phyloP scores from a whole-genome alignment of 371 early-diverging fungal species.

The Syncephalastrum racemosum region DNA sequence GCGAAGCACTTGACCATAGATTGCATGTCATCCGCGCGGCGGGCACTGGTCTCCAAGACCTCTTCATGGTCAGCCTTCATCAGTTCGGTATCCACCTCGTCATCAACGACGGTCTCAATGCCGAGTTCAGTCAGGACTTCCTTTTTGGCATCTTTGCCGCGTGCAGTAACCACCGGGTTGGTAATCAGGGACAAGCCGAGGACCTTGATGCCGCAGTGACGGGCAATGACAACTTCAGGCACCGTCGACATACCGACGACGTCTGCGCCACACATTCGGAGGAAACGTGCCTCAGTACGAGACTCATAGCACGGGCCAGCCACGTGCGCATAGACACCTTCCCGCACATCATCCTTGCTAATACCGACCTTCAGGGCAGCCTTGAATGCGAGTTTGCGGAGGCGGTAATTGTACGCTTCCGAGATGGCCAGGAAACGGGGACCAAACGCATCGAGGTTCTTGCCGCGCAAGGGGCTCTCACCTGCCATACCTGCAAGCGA shows the following conservation, averaged over 20 bases:
- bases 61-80: conserved; percentile 84
- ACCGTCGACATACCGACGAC: conserved; percentile 96
- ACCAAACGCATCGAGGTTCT: conserved; percentile 83
- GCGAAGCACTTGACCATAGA: conserved; percentile 69
- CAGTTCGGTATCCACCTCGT: conserved; percentile 49
- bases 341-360: conserved; percentile 54
- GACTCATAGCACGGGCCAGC: conserved; percentile 92
- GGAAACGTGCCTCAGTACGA: conserved; percentile 83
- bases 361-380: conserved; percentile 61
- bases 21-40: conserved; percentile 77
- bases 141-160: conserved; percentile 65
- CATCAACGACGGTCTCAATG: conserved; percentile 33
- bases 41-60: conserved; percentile 78
- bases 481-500: conserved; percentile 84
- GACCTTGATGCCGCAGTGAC: conserved; percentile 87
- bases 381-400: conserved; percentile 69
- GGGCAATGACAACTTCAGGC: conserved; percentile 92
- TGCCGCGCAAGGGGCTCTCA: conserved; percentile 81
- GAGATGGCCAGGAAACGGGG: conserved; percentile 91
- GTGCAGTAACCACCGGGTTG: conserved; percentile 73
- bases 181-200: conserved; percentile 87
- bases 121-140: conserved; percentile 55
- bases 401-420: conserved; percentile 85
- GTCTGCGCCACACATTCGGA: conserved; percentile 79
- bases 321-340: conserved; percentile 89